Conservation (phyloP, 2,329 filamentous ascomycete species). For the Ceratocystis diversiconidia region DNA sequence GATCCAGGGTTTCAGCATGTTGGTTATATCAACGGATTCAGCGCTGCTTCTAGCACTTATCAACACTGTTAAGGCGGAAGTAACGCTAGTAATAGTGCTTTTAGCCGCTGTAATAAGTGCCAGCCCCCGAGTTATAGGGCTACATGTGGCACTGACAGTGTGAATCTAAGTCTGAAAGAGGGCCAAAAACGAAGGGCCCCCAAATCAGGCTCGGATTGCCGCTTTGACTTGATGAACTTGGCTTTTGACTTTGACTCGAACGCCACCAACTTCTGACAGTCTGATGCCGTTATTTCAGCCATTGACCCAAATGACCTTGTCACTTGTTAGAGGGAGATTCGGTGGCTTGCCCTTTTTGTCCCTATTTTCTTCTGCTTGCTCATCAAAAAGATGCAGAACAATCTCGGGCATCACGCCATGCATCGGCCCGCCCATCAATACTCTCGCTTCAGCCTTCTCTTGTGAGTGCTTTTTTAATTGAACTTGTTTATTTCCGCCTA, state of each 20-base stretch:
- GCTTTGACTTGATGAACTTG: neutral
- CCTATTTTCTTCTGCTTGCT: neutral
- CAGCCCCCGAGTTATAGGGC: neutral
- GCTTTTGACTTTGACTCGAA: neutral
- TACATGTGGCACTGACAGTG: neutral
- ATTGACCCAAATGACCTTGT: neutral
- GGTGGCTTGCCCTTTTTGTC: neutral
- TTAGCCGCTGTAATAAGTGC: neutral
- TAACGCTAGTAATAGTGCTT: no score
- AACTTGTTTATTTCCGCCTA: neutral
- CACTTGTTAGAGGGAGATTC: neutral
- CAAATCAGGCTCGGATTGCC: neutral
- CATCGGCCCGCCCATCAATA: slow-evolving; percentile 3
- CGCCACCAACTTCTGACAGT: neutral
- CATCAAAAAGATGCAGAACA: neutral
- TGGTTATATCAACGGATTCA: neutral
- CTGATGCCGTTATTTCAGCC: no score
- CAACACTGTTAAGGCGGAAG: no score
- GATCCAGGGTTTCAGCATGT: neutral
- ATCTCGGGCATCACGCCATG: neutral
- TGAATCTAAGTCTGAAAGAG: neutral
- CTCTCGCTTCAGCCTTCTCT: slow-evolving; percentile 1
- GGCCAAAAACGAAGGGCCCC: neutral
- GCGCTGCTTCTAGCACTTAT: neutral
- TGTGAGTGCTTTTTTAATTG: neutral